phyloP scores from a whole-genome alignment of 2,329 filamentous ascomycete genomes.

The Alternaria burnsii region DNA sequence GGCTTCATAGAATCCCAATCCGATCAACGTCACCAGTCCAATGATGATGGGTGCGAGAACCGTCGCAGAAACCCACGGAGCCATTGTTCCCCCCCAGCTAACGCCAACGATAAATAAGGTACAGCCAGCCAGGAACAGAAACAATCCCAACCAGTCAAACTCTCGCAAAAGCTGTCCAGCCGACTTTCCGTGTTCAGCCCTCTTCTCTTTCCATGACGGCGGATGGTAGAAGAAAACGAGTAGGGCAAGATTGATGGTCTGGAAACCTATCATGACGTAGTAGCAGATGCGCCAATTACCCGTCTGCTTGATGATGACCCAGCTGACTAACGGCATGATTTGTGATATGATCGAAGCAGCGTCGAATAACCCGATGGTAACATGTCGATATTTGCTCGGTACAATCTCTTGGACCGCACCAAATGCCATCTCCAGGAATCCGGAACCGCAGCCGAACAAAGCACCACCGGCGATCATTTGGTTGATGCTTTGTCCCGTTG shows the following conservation, averaged over 20 bases:
- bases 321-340: conserved; percentile 44
- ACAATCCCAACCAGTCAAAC: conserved; percentile 41
- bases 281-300: conserved; percentile 40
- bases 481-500: conserved; percentile 51
- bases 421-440: conserved; percentile 54
- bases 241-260: conserved; percentile 33
- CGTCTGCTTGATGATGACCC: conserved; percentile 41
- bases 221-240: conserved; percentile 48
- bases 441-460: conserved; percentile 53
- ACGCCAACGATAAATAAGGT: conserved; percentile 45
- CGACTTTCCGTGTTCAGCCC: conserved; percentile 36
- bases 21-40: conserved; percentile 35
- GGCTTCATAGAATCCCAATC: conserved; percentile 39
- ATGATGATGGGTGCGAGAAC: conserved; percentile 38
- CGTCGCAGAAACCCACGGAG: conserved; percentile 36
- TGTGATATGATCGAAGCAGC: conserved; percentile 44
- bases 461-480: conserved; percentile 54
- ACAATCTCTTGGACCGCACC: conserved; percentile 52
- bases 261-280: conserved; percentile 47
- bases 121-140: conserved; percentile 40
- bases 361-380: conserved; percentile 50
- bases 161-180: conserved; percentile 31
- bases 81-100: conserved; percentile 36
- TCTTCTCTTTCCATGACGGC: conserved; percentile 50
- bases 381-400: conserved; percentile 51